These are phyloP conservation scores for Dillenia turbinata DNA, from an alignment of 164 flowering plant genomes.

Conservation along the genomic window DNA sequence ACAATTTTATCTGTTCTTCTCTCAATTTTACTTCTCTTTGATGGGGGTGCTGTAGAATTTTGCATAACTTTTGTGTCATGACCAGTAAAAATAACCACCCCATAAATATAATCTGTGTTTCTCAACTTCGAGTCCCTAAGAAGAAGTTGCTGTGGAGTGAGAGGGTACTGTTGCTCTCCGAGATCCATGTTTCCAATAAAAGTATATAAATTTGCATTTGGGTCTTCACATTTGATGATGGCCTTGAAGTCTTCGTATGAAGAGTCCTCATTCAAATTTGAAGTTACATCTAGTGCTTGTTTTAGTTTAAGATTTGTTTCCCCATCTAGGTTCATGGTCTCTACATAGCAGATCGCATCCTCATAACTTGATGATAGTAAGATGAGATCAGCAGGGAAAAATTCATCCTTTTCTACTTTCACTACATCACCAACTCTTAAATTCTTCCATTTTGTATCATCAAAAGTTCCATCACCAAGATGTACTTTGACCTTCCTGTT, in stretches of 20 bases:
- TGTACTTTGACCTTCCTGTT: conserved; percentile 62
- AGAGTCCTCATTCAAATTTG: conserved; percentile 43
- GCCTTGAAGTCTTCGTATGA: conserved; percentile 52
- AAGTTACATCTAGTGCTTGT: conserved; percentile 59
- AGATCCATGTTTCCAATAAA: conserved; percentile 67
- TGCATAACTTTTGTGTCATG: conserved; percentile 86
- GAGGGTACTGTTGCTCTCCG: conserved; percentile 47
- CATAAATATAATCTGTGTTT: conserved; percentile 68
- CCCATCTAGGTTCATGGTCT: conserved; percentile 89
- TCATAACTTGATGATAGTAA: conserved; percentile 74
- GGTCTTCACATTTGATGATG: conserved; percentile 72
- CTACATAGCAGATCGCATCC: conserved; percentile 85
- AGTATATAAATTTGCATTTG: conserved; percentile 71
- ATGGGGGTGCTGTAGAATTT: conserved; percentile 71
- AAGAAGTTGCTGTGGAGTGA: conserved; percentile 68
- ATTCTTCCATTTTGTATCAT: conserved; percentile 49
- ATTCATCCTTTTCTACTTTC: conserved; percentile 77
- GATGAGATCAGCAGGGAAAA: conserved; percentile 82
- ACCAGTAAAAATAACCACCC: conserved; percentile 79
- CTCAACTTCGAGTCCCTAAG: conserved; percentile 79
- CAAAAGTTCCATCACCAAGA: conserved; percentile 48
- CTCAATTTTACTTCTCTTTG: conserved; percentile 78
- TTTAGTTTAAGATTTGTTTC: conserved; percentile 84
- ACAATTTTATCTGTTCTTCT: conserved; percentile 59
- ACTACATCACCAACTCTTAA: conserved; percentile 71